These are phyloP conservation scores for Ceratocystis variospora DNA, from an alignment of 2,329 filamentous ascomycete species.

Conservation along the genomic window DNA sequence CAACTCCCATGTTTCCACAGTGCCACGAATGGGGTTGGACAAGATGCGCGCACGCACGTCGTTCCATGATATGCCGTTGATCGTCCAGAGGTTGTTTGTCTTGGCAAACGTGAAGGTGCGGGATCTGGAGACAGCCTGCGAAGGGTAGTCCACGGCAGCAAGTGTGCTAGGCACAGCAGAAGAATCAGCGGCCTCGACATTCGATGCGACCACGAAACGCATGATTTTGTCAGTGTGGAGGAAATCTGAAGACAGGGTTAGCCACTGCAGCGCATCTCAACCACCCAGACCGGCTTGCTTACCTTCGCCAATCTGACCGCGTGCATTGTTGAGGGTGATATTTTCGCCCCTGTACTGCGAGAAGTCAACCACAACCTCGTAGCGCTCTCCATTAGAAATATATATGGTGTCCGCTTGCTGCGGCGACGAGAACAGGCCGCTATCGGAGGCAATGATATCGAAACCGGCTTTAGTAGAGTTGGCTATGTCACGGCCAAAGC, in stretches of 20 bases:
- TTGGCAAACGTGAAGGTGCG: slow-evolving; percentile 35
- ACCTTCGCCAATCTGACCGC: slow-evolving; percentile 14
- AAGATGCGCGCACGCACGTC: slow-evolving; percentile 36
- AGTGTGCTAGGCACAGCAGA: slow-evolving; percentile 27
- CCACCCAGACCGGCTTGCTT: background rate
- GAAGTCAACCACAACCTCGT: slow-evolving; percentile 46
- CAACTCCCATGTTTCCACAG: slow-evolving; percentile 37
- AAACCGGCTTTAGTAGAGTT: slow-evolving; percentile 30
- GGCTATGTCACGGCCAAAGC: slow-evolving; percentile 29
- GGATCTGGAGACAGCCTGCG: slow-evolving; percentile 27
- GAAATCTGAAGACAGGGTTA: slow-evolving; percentile 29
- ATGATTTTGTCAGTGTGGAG: slow-evolving; percentile 38
- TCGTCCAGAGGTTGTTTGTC: slow-evolving; percentile 34
- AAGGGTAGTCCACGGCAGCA: slow-evolving; percentile 29
- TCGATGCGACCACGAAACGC: slow-evolving; percentile 36
- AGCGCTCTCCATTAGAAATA: slow-evolving; percentile 43
- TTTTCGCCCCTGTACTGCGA: slow-evolving; percentile 34
- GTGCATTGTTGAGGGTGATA: slow-evolving; percentile 28
- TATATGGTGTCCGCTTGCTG: slow-evolving; percentile 20
- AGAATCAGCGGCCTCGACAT: slow-evolving; percentile 26
- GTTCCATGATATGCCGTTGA: slow-evolving; percentile 36
- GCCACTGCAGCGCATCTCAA: too few species aligned
- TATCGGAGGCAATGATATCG: slow-evolving; percentile 40
- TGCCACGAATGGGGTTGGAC: slow-evolving; percentile 34
- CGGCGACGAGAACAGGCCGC: slow-evolving; percentile 32